These are phyloP conservation scores for Solioccasus polychromus DNA, from an alignment of 768 basidiomycete species.

Conservation along the genomic window DNA sequence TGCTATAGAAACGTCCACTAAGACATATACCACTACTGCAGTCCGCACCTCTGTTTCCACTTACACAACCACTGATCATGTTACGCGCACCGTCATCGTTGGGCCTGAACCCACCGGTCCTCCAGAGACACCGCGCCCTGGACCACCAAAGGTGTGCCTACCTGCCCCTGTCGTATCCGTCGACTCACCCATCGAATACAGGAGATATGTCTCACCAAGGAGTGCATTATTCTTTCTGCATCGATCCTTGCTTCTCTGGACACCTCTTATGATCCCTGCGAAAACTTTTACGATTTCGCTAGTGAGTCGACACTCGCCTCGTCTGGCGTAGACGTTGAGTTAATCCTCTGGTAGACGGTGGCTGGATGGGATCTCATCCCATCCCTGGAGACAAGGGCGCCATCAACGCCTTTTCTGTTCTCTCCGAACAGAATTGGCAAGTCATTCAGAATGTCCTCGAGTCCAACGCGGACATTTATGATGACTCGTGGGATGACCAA, in stretches of 20 bases:
- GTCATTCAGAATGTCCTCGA: conserved; percentile 74
- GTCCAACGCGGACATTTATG: conserved; percentile 34
- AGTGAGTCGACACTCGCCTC: conserved; percentile 51
- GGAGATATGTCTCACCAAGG: conserved; percentile 69
- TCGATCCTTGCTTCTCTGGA: conserved; percentile 81
- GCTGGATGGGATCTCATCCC: conserved; percentile 81
- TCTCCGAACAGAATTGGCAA: conserved; percentile 74
- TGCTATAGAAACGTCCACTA: conserved; percentile 42
- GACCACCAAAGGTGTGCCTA: conserved; percentile 48
- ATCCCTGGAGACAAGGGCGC: conserved; percentile 82
- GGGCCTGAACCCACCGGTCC: conserved; percentile 39
- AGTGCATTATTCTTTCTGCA: conserved; percentile 83
- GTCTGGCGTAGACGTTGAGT: conserved; percentile 4
- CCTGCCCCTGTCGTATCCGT: not conserved
- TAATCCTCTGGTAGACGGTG: conserved; percentile 63
- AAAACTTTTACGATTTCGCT: conserved; percentile 91
- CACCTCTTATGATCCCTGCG: conserved; percentile 83
- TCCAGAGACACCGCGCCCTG: conserved; percentile 54
- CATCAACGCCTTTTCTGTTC: conserved; percentile 68
- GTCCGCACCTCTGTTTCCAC: conserved; percentile 38
- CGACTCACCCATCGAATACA: conserved; percentile 26
- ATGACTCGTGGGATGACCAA: conserved; percentile 47
- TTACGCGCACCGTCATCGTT: conserved; percentile 41
- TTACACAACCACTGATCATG: conserved; percentile 34
- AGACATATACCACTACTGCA: conserved; percentile 35